Percentiles rank a stretch among this genome's conserved stretches.
Conservation (phyloP, 345 rosid species). For the Pistacia atlantica region DNA sequence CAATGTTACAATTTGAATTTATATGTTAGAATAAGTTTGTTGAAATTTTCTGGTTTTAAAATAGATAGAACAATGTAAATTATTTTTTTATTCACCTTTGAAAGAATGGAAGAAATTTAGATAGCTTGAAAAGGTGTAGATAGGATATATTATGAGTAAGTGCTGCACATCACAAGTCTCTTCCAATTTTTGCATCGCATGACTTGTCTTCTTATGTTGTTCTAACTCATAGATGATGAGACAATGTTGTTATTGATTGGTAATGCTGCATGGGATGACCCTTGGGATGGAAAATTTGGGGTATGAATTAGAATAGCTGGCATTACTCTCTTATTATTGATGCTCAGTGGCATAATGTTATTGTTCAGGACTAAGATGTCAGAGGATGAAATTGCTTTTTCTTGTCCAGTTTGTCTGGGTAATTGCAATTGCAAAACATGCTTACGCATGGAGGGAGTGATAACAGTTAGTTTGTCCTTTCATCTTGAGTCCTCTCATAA, state of each 20-base stretch:
- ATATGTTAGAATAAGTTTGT: not conserved
- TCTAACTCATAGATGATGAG: no score
- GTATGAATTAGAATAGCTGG: no score
- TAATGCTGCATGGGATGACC: no score
- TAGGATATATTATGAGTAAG: not conserved
- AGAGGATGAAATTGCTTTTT: conserved; percentile 40
- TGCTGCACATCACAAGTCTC: no score
- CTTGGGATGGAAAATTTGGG: no score
- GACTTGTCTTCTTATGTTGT: no score
- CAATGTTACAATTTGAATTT: not conserved
- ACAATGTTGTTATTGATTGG: no score
- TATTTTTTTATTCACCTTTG: not conserved
- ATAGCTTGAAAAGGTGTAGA: not conserved
- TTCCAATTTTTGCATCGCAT: no score
- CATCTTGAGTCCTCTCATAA: not conserved
- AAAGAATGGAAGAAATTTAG: not conserved
- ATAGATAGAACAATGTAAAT: not conserved
- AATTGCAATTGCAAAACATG: conserved; percentile 74
- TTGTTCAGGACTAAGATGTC: conserved; percentile 20
- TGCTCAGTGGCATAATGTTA: not conserved
- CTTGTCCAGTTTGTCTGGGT: conserved; percentile 52
- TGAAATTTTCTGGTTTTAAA: not conserved
- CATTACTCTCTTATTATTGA: not conserved
- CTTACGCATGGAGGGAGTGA: conserved; percentile 43
- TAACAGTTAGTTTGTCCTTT: conserved; percentile 34